Evolutionary conservation across 176 grass and related monocot species (phyloP).

Genomic region (Thinopyrum elongatum): DNA sequence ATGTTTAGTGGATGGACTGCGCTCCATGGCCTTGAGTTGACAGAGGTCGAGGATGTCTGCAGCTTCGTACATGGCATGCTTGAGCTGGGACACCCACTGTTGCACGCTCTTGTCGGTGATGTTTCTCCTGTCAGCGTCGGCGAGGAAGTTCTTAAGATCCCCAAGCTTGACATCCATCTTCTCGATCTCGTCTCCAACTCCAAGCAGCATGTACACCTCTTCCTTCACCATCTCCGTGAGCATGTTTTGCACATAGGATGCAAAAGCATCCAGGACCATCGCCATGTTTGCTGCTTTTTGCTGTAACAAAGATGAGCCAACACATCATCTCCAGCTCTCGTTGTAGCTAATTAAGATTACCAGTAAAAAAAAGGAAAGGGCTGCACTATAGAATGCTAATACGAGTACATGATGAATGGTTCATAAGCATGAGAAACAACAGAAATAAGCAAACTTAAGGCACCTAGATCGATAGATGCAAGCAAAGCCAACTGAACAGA

Average conservation of each 20-base stretch:
- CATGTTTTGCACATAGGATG: not conserved
- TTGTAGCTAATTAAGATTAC: not conserved
- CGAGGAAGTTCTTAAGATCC: not conserved
- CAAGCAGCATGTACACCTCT: conserved; percentile 15
- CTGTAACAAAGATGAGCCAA: not conserved
- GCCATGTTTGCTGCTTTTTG: conserved; percentile 12
- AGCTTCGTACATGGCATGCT: not conserved
- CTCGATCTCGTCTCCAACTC: not conserved
- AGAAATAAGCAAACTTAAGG: not conserved
- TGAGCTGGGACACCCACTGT: conserved; percentile 17
- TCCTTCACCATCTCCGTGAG: not conserved
- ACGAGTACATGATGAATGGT: too few species aligned
- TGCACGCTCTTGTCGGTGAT: not conserved
- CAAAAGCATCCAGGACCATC: conserved; percentile 23
- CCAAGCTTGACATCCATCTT: not conserved
- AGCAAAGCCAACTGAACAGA: not conserved
- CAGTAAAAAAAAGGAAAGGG: not conserved
- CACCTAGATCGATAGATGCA: not conserved
- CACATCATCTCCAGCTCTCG: not conserved
- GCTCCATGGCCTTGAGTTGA: conserved; percentile 16
- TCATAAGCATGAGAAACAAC: not conserved
- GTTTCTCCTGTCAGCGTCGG: conserved; percentile 5
- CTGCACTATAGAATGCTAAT: not conserved
- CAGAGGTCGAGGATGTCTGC: conserved; percentile 12
- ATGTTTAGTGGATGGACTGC: accelerated